Base-by-base conservation (phyloP, 2,329 filamentous ascomycete genomes). In the Endocalyx cinctus region DNA sequence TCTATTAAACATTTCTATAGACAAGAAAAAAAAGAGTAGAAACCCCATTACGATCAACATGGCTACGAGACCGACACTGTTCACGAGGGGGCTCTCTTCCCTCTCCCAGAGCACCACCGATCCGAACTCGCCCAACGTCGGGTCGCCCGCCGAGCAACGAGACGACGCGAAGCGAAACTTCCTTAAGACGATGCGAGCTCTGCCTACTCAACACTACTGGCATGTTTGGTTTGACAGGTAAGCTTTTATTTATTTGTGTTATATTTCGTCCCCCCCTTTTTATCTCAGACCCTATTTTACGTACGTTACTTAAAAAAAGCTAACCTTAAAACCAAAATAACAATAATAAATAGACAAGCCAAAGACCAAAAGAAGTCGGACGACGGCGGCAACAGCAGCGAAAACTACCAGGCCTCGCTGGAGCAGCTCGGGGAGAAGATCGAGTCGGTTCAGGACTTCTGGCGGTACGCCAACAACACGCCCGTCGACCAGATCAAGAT, bases 151-250 rank as follows among this genome's bases (percentile, higher is more conserved):
- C 35, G 77, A 81, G 52, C 73, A 79, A 59, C 81, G 84, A 51
- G 83, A 85, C 59, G 79, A 83, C 61, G 84, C 84, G 36, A 88
- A 88, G 78, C 79, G 84, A 66, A 88, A 88, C 67, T 84, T 89
- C 60, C 71, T 87, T 48, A 80, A 86, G 60, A 73, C 79, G 17
- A 81, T 77, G 69, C 72, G 87, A 34, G 73, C 82, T 32, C 69
- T 88, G 46, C 79, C 84, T 12, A 84, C 85, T 17, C 84, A 89
- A 64, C 81, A 89, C 58, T 87, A 85, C 64, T 87, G 86, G 77
- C 71, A 82, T 47, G 79, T 86, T 47, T 84, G 73, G 57, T 81
- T 82, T 54, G 77, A 82, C 58, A 66, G 75, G 64, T 75, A 55
- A 53, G 62, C 34, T 17, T 8, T n/a, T n/a, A n/a, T n/a, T n/a